These are phyloP conservation scores for Trypanosomatidae sp. DNA, from an alignment of 208 protist genomes.

Conservation along the genomic window DNA sequence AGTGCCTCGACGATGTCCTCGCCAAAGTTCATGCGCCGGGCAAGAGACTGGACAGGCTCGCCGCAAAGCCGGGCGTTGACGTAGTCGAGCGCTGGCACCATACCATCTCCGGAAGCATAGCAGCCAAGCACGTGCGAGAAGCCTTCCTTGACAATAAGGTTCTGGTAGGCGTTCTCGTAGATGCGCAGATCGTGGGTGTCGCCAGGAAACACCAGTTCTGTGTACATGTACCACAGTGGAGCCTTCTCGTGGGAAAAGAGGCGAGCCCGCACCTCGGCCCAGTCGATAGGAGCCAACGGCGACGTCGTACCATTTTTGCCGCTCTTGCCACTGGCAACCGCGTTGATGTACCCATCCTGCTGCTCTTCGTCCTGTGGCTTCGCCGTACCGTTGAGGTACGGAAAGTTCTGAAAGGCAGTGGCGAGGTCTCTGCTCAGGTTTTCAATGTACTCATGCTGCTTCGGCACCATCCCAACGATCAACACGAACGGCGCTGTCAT, in stretches of 20 bases:
- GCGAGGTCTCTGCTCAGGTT: conserved; percentile 14
- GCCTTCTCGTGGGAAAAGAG: conserved; percentile 19
- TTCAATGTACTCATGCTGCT: conserved; percentile 41
- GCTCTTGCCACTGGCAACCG: not conserved
- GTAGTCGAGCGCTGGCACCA: conserved; percentile 70
- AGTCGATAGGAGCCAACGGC: conserved; percentile 14
- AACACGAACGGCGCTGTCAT: conserved; percentile 38
- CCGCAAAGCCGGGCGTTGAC: conserved; percentile 44
- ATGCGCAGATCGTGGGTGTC: conserved; percentile 8
- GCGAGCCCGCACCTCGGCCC: conserved; percentile 15
- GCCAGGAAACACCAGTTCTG: conserved; percentile 11
- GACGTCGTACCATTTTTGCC: not conserved
- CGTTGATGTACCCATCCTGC: not conserved
- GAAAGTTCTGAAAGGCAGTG: conserved; percentile 20
- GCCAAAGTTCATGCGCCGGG: conserved; percentile 9
- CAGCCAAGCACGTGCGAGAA: conserved; percentile 66
- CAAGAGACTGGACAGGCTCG: conserved; percentile 22
- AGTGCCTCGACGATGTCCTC: conserved; percentile 8
- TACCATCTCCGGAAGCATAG: conserved; percentile 51
- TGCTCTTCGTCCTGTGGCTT: not conserved
- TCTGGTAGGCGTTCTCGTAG: conserved; percentile 52
- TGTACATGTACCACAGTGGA: conserved; percentile 18
- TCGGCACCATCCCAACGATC: conserved; percentile 42
- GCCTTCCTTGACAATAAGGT: conserved; percentile 45
- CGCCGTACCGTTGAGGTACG: conserved; percentile 31